Evolutionary conservation across 306 rosid genomes (phyloP), one percentile per base, ranked within the genome.

Genomic region (Begonia loranthoides): DNA sequence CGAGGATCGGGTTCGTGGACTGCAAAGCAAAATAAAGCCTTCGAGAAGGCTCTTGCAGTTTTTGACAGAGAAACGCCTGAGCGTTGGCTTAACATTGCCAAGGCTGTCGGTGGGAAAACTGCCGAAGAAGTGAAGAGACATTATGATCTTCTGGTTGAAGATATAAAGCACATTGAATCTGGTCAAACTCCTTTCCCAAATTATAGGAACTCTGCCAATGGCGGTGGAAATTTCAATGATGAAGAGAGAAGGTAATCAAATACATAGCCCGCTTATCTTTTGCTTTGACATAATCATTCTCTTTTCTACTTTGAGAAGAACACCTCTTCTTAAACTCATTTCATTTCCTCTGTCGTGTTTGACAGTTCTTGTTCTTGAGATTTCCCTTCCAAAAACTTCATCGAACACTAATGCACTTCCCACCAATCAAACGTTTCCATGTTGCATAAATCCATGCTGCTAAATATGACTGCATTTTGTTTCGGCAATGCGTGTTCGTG

Each of bases 21-120:
- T 49, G 82, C 79, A 9, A 82, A 82, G 81, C 94, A 90, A 24
- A 86, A 86, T 55, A 90, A 90, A 51, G 92, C 94, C 62, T 90
- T 90, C 54, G 99, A 90, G 58, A 78, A 69, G 81, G 99, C 99
- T 17, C 66, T 90, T 28, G 99, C 99, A 12, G 70, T 78, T 19
- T 86, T 70, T 41, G 95, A 90, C 72, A 82, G 76, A 69, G 99
- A 86, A 66, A 90, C 95, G 28, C 87, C 95, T 1, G 95, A 90
- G 59, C 87, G 95, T 56, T 90, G 95, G 95, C 59, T 70, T 74
- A 82, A 90, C 62, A 83, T 90, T 38, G 95, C 99, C 34, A 78
- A 67, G 64, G 95, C 94, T 14, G 93, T 86, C 15, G 94, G 92
- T 9, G 81, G 83, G 1, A 90, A 90, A 69, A 82, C 99, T 15